Conservation (phyloP, 495 filamentous ascomycete species). For the Penicillium odoratum region DNA sequence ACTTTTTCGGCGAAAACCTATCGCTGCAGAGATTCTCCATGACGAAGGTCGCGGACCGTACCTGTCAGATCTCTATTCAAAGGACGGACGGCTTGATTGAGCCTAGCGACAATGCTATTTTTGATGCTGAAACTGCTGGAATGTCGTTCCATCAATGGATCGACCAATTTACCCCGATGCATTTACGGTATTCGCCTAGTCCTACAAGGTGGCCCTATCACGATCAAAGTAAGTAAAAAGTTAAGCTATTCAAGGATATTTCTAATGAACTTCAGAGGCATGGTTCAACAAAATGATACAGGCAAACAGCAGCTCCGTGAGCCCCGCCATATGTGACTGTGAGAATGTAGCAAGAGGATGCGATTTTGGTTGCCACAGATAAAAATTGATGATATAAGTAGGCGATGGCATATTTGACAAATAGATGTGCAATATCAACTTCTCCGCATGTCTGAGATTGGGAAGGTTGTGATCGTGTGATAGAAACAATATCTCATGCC, state of each 20-base stretch:
- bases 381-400: neutral
- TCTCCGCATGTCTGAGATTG: neutral
- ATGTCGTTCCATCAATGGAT: neutral
- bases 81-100: neutral
- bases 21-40: neutral
- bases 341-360: constrained; percentile 10
- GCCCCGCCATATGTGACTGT: constrained; percentile 16
- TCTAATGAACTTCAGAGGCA: constrained; percentile 15
- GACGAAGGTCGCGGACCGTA: neutral
- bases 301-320: constrained; percentile 17
- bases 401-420: neutral
- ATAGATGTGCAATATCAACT: neutral
- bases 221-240: neutral
- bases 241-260: constrained; percentile 1
- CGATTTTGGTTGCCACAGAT: constrained; percentile 17
- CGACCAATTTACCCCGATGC: neutral
- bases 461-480: neutral
- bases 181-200: neutral
- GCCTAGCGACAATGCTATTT: neutral
- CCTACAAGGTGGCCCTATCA: too few relatives aligned
- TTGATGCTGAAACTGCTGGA: neutral
- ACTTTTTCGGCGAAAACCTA: neutral
- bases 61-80: neutral
- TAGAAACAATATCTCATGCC: neutral
- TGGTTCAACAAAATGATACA: constrained; percentile 21